Evolutionary conservation across 192 early-diverging fungal genomes (phyloP).

Genomic region (Thamnidium elegans): DNA sequence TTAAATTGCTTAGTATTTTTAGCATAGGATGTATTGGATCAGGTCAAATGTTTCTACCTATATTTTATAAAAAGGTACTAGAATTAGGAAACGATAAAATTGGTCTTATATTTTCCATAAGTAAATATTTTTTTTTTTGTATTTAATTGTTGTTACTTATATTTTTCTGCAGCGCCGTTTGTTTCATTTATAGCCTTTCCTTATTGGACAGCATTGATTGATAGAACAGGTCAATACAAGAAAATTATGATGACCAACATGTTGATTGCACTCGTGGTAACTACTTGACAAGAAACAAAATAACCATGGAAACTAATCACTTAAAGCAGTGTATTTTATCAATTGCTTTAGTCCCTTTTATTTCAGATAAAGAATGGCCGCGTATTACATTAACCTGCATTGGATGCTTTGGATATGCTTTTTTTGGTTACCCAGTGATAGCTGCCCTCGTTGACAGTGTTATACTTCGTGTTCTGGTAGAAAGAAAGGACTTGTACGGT

Average conservation of each 20-base stretch:
- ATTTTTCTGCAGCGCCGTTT: constrained; percentile 15
- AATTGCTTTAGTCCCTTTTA: constrained; percentile 15
- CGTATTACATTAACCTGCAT: constrained; percentile 5
- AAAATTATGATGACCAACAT: constrained; percentile 24
- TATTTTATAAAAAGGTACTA: constrained; percentile 24
- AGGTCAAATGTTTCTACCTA: constrained; percentile 16
- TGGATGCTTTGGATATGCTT: constrained; percentile 23
- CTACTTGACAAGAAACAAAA: not conserved
- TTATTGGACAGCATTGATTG: constrained; percentile 20
- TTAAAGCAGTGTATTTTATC: constrained; percentile 8
- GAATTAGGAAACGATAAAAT: constrained; percentile 26
- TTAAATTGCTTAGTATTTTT: constrained; percentile 24
- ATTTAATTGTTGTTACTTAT: not conserved
- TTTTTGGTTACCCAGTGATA: constrained; percentile 24
- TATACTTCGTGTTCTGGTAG: constrained; percentile 2
- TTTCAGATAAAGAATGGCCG: not conserved
- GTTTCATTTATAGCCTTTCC: constrained; percentile 25
- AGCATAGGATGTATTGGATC: constrained; percentile 28
- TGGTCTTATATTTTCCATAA: constrained; percentile 24
- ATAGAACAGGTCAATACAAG: constrained; percentile 18
- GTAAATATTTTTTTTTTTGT: not conserved
- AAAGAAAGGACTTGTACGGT: constrained; percentile 15
- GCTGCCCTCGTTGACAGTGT: constrained; percentile 17
- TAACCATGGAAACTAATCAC: not conserved
- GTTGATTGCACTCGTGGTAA: constrained; percentile 17